Conservation (phyloP, 179 eudicot genomes). For the Sideroxylon spinosum region DNA sequence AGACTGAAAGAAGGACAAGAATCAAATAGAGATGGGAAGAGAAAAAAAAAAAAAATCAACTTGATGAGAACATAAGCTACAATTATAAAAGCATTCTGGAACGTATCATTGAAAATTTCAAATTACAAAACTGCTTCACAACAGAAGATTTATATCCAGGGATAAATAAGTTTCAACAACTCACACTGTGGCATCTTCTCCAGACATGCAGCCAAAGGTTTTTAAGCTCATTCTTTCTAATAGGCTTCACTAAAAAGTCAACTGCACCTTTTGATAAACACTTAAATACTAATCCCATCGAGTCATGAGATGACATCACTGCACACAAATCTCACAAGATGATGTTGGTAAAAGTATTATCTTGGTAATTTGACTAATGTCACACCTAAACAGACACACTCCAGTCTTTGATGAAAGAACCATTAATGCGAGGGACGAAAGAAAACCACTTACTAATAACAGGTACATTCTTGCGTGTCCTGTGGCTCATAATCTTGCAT, state of each 20-base stretch:
- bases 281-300: constrained; percentile 74
- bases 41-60: no score
- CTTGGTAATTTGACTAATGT: background rate
- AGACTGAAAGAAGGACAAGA: constrained; percentile 31
- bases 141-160: background rate
- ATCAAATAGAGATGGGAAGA: background rate
- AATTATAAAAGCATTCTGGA: background rate
- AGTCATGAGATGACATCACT: constrained; percentile 89
- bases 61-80: background rate
- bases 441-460: constrained; percentile 54
- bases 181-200: constrained; percentile 86
- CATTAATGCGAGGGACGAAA: background rate
- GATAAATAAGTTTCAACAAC: constrained; percentile 21
- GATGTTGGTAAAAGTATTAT: constrained; percentile 10
- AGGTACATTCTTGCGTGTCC: constrained; percentile 50
- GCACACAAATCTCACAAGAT: constrained; percentile 33
- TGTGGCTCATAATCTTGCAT: constrained; percentile 58
- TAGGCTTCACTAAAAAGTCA: constrained; percentile 83
- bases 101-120: background rate
- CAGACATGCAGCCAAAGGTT: constrained; percentile 91
- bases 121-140: background rate
- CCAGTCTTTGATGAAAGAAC: background rate
- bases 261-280: constrained; percentile 81
- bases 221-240: constrained; percentile 78
- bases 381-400: background rate